Evolutionary conservation across 1,284 basidiomycete species (phyloP).

Genomic region (Amylostereum chailletii): DNA sequence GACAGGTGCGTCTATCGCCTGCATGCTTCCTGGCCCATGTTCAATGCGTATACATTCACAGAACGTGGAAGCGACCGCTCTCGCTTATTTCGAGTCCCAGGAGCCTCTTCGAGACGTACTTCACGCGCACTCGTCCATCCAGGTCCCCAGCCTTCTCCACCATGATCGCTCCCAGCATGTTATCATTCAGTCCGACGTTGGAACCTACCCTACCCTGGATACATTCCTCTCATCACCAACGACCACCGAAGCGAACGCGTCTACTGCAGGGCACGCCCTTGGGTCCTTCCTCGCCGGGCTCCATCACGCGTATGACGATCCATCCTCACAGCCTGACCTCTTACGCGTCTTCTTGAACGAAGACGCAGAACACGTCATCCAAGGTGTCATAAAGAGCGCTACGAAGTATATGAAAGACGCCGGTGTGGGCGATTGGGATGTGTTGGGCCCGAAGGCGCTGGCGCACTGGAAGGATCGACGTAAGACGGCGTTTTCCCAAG

Average conservation of each 20-base stretch:
- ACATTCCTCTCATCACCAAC: background rate
- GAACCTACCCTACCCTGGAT: slow-evolving; percentile 1
- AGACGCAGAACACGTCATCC: slow-evolving; percentile 1
- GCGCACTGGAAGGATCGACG: background rate
- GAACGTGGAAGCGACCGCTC: slow-evolving; percentile 1
- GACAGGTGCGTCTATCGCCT: slow-evolving; percentile 1
- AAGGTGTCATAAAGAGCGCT: background rate
- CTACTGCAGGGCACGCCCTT: slow-evolving; percentile 1
- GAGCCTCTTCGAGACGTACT: background rate
- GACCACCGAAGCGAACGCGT: background rate
- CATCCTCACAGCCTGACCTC: background rate
- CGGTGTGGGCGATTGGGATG: background rate
- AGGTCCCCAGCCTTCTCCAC: background rate
- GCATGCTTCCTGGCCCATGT: background rate
- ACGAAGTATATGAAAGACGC: background rate
- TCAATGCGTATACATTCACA: background rate
- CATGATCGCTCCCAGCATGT: slow-evolving; percentile 2
- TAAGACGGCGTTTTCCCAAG: slow-evolving; percentile 2
- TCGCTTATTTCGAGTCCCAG: background rate
- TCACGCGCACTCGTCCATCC: slow-evolving; percentile 8
- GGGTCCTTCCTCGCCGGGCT: background rate
- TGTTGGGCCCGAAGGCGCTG: background rate
- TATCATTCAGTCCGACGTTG: slow-evolving; percentile 5
- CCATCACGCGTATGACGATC: background rate
- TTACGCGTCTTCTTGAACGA: background rate